Evolutionary conservation across 768 basidiomycete genomes (phyloP), one percentile per base, ranked within the genome.

Genomic region (Multifurca ochricompacta): DNA sequence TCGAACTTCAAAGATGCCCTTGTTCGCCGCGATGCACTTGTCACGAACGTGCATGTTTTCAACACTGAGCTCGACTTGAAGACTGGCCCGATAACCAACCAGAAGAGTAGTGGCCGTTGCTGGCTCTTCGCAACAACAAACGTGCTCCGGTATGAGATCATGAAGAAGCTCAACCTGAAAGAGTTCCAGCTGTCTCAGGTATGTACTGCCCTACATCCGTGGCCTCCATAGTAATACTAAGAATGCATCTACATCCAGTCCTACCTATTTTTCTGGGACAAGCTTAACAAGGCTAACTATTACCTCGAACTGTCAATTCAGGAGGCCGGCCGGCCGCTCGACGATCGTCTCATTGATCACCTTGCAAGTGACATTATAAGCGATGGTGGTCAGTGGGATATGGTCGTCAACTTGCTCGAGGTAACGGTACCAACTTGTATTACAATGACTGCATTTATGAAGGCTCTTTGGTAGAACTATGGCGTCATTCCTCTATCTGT

Each of bases 311-410:
- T 85, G 32, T 79, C 85, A 46, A 87, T 96, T 61, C 75, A 94
- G 68, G 77, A 86, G 48, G 82, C 83, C 1, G 83, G 91, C 60
- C 76, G 82, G 36, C 84, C 88, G 1, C 70, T 93, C 47, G 88
- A 94, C 51, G 83, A 88, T 64, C 80, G 93, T 10, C 75, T 92
- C n/a, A 74, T 96, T 50, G 78, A 75, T 46, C 83, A 84, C 71
- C 78, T 96, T 45, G 77, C 86, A 8, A 65, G 68, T 6, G 85
- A 85, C 56, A 88, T 89, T 40, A 83, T 94, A 66, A 84, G 81
- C 63, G 92, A 95, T 65, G 91, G 91, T 48, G 93, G 92, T 7
- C 92, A 95, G 67, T 93, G 87, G 85, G 94, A 96, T 65, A 97
- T 94, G 93, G 82, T 75, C 7, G 77, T 80, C 44, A 83, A 82